phyloP scores from a whole-genome alignment of 2,329 filamentous ascomycete species.

The Cladosporium halotolerans region DNA sequence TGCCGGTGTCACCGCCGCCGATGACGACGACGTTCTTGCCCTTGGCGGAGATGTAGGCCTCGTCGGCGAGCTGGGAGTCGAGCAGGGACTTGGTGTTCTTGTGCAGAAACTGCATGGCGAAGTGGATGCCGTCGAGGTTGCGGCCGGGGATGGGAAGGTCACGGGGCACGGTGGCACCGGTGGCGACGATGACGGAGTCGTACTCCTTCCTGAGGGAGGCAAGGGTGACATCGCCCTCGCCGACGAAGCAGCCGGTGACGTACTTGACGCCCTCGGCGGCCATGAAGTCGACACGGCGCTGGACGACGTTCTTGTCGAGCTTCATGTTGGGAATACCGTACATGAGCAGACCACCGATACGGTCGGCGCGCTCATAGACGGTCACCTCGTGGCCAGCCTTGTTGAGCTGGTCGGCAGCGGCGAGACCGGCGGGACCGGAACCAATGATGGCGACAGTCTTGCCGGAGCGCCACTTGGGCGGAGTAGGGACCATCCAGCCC shows the following conservation, averaged over 20 bases:
- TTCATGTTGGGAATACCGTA: constrained; percentile 99
- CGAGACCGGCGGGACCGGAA: constrained; percentile 85
- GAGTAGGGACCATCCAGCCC: constrained; percentile 91
- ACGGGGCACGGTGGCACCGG: constrained; percentile 86
- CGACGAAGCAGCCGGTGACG: constrained; percentile 70
- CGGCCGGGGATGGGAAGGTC: constrained; percentile 87
- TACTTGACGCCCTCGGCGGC: constrained; percentile 80
- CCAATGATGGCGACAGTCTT: constrained; percentile 87
- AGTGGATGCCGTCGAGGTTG: constrained; percentile 84
- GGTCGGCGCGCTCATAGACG: constrained; percentile 88
- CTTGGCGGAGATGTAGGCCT: constrained; percentile 86
- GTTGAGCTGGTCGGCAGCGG: constrained; percentile 89
- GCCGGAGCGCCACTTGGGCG: constrained; percentile 73
- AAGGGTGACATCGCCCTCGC: constrained; percentile 63
- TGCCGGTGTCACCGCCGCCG: constrained; percentile 94
- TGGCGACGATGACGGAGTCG: constrained; percentile 84
- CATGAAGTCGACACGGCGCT: constrained; percentile 94
- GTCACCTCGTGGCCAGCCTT: constrained; percentile 82
- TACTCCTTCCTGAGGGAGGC: constrained; percentile 65
- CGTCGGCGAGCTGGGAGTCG: constrained; percentile 79
- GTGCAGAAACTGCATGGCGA: constrained; percentile 95
- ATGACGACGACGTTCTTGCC: constrained; percentile 95
- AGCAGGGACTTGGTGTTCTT: constrained; percentile 96
- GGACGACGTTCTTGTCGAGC: constrained; percentile 94
- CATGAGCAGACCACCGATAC: constrained; percentile 87